These are phyloP conservation scores for Hyparrhenia diplandra DNA, from an alignment of 176 grass and related monocot species.

Conservation along the genomic window DNA sequence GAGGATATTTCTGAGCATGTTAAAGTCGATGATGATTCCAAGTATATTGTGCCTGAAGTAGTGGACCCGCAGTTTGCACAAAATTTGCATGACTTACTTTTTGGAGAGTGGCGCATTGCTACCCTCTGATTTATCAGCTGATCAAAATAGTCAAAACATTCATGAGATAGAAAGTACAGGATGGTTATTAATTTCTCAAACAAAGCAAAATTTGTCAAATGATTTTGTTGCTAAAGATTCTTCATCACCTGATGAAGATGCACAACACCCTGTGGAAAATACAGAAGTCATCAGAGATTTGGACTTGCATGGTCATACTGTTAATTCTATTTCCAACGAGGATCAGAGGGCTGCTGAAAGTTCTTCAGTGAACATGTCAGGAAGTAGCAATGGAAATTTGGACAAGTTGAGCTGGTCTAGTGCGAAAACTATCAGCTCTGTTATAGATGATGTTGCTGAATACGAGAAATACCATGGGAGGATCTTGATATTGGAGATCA, in stretches of 20 bases:
- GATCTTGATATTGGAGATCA: conserved; percentile 92
- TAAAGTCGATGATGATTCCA: conserved; percentile 60
- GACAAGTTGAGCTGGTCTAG: conserved; percentile 41
- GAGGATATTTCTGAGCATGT: conserved; percentile 37
- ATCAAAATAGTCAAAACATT: conserved; percentile 34
- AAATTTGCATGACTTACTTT: conserved; percentile 67
- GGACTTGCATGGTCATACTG: conserved; percentile 9
- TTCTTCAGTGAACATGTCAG: conserved; percentile 26
- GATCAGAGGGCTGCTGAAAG: conserved; percentile 36
- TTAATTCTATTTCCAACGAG: conserved; percentile 27
- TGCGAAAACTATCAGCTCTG: conserved; percentile 54
- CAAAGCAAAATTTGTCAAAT: conserved; percentile 17
- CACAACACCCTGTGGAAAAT: conserved; percentile 16
- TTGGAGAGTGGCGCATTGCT: conserved; percentile 61
- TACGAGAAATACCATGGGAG: conserved; percentile 92
- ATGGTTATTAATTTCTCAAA: conserved; percentile 35
- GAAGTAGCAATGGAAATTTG: conserved; percentile 36
- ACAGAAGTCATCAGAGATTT: conserved; percentile 33
- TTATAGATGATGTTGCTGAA: conserved; percentile 72
- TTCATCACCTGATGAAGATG: conserved; percentile 38
- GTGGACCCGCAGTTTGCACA: conserved; percentile 53
- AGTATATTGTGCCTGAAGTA: conserved; percentile 43
- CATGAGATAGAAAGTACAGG: conserved; percentile 18
- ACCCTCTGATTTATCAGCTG: conserved; percentile 52
- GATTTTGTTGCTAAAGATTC: conserved; percentile 23